Evolutionary conservation across 805 yeast genomes (phyloP).

Genomic region (Candida incommunis): DNA sequence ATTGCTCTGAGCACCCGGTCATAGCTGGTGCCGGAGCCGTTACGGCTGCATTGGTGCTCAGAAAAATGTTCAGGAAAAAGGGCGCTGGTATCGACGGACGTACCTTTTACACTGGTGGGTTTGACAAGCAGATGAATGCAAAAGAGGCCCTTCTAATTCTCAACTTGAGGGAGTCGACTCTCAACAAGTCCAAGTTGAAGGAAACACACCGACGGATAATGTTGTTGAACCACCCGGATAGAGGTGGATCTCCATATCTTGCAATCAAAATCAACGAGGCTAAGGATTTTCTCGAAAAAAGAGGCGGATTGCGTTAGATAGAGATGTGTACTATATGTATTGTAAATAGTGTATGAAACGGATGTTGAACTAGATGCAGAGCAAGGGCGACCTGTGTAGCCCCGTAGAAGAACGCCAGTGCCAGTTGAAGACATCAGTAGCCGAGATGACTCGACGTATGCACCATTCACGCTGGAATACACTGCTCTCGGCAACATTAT

Average conservation of each 20-base stretch:
- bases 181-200: constrained; percentile 33
- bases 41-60: constrained; percentile 26
- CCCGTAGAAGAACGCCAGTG: no score
- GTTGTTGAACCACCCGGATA: constrained; percentile 79
- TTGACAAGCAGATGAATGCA: constrained; percentile 80
- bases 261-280: constrained; percentile 84
- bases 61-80: constrained; percentile 18
- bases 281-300: constrained; percentile 61
- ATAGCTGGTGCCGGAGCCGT: constrained; percentile 57
- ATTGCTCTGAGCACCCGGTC: constrained; percentile 49
- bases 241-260: constrained; percentile 70
- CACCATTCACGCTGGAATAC: no score
- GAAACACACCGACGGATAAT: constrained; percentile 61
- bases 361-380: not conserved
- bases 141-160: constrained; percentile 80
- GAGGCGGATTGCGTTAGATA: constrained; percentile 22
- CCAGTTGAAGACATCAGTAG: no score
- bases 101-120: constrained; percentile 73
- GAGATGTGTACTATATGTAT: not conserved
- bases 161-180: constrained; percentile 34
- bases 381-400: no score
- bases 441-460: no score
- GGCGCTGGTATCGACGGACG: constrained; percentile 57
- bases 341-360: constrained; percentile 4
- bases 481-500: no score